Base-by-base conservation (phyloP, 2,329 filamentous ascomycete genomes). In the Ceratocystis ficicola region DNA sequence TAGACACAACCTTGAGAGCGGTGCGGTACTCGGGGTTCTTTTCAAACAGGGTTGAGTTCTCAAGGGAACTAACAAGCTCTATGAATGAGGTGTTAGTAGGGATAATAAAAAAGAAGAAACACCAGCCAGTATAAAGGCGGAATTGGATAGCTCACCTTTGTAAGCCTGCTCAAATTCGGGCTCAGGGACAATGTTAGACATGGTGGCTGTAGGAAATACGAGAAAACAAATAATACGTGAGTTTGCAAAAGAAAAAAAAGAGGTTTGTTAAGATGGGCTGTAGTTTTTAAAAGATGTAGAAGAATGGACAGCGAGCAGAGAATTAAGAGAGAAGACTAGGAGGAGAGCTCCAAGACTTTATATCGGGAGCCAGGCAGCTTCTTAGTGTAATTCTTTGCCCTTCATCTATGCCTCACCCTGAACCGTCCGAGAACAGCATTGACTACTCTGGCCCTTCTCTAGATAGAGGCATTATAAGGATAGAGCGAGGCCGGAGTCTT, bases 91-190 rank as follows among this genome's bases (percentile, higher is more conserved):
- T 57, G 52, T 57, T 57, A 57, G 52, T 57, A 10, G 25, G 12
- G 22, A n/a, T 52, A 3, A 7, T 12, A 10, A 10, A 3, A 12
- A 6, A 30, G 15, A 65, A 36, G 36, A 55, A 12, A 46, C n/a
- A 44, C 22, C 10, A 2, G 52, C 22, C 17, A 2, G 52, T 64
- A 20, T 41, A 20, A 55, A 15, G 50, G 44, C 28, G 8, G 44
- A 17, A 17, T 12, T 44, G 15, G 59, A 25, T 5, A 12, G 44
- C 82, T 74, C 80, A 95, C 90, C 90, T 77, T 91, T 90, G 85
- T 95, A 95, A 74, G 93, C 93, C 85, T 97, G 93, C 86, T 96
- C 86, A 81, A 97, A 97, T 82, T 99, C 93, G 74, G 94, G 93
- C 85, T 97, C 93, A 70, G 80, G 79, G 64, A 89, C 85, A 73